Evolutionary conservation across 129 eudicot species (phyloP), one percentile per base, ranked within the genome.

Genomic region (Dittrichia graveolens): DNA sequence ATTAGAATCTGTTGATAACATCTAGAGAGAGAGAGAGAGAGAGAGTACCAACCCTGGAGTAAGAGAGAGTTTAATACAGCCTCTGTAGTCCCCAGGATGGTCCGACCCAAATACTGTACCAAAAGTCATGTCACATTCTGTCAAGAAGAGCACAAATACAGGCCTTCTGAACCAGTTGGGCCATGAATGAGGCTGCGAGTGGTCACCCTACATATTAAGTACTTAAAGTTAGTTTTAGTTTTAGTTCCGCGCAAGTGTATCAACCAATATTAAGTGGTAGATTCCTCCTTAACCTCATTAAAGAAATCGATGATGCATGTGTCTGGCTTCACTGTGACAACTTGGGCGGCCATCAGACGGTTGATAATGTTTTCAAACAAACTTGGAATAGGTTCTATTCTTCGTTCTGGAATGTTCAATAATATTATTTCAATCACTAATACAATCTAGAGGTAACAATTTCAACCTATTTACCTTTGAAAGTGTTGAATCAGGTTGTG

Each of bases 91-190:
- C 69, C 96, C 96, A 47, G 87, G 86, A 73, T 78, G 81, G 16
- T 87, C 95, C 15, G 11, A 39, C 15, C 69, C 56, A 8, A 87
- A 81, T 6, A 76, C 74, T 79, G 59, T 85, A 66, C 96, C 95
- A 14, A 87, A 87, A 41, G 88, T 79, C 80, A 90, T 76, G 53
- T 90, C 91, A 71, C 95, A 90, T 50, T 83, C 96, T 5, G 88
- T 85, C 80, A 85, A 59, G 69, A 75, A 81, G 59, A 90, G 73
- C 58, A 87, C 75, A 72, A 84, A 85, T 3, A 87, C 79, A 11
- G 95, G 95, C 83, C 96, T 85, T 79, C 95, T 91, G 75, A 65
- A 85, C 91, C 84, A 82, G 47, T 63, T 75, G 13, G 94, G 85
- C 94, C 94, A 90, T 67, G 68, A 71, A 49, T 77, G 80, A 77